A percentile compares a stretch with the other conserved stretches of the same genome.
phyloP scores from a whole-genome alignment of 495 filamentous ascomycete genomes.

The Aspergillus incahuasiensis region DNA sequence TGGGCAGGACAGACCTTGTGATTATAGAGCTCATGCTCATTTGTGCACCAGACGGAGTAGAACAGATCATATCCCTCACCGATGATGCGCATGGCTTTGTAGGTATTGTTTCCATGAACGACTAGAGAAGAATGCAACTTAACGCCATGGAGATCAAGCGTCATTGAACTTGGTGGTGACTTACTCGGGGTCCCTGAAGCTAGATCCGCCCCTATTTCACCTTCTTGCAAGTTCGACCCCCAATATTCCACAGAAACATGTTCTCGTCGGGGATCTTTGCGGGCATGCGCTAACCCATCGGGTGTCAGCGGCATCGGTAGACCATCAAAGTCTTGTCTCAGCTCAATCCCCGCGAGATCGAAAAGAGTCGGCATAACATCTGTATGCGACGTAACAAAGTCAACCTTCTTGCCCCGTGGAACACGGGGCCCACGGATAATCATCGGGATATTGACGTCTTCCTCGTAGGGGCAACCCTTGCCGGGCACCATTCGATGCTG shows the following conservation, averaged over 20 bases:
- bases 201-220: too few relatives aligned
- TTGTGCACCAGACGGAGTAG: conserved; percentile 58
- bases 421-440: conserved; percentile 55
- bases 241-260: conserved; percentile 60
- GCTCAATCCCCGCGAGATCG: conserved; percentile 32
- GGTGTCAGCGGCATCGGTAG: conserved; percentile 43
- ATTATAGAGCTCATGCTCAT: conserved; percentile 56
- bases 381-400: conserved; percentile 59
- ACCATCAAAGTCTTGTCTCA: conserved; percentile 47
- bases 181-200: too few relatives aligned
- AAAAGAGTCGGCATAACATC: conserved; percentile 65
- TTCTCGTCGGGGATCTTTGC: conserved; percentile 50
- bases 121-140: too few relatives aligned
- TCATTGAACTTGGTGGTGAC: conserved; percentile 16
- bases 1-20: conserved; percentile 30
- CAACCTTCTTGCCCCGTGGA: conserved; percentile 33
- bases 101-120: conserved; percentile 49
- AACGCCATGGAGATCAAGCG: too few relatives aligned
- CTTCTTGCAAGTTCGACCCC: too few relatives aligned
- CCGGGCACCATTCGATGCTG: conserved; percentile 66
- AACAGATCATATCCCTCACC: conserved; percentile 48
- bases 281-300: conserved; percentile 23
- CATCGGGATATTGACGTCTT: conserved; percentile 65
- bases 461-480: conserved; percentile 63
- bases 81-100: conserved; percentile 54